Evolutionary conservation across 768 basidiomycete genomes (phyloP), one percentile per base, ranked within the genome.

Genomic region (Leccinum boreale): DNA sequence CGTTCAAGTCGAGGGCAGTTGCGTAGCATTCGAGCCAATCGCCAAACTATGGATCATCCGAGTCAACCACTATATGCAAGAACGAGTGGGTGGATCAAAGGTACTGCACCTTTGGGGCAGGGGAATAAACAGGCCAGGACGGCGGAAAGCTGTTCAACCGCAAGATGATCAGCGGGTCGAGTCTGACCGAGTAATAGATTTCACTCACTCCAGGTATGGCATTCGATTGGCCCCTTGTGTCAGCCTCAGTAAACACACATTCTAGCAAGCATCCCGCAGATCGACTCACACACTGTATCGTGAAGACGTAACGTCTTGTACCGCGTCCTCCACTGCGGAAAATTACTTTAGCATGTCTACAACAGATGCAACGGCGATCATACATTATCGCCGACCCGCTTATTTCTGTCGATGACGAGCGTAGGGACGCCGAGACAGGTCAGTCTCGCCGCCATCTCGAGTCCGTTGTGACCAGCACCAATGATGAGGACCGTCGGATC

Each of bases 1-100:
- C 78, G 61, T 85, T 81, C 10, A 89, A 65, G 57, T 88, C 86
- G 56, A 86, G 73, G 4, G 78, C 67, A 6, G 78, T 73, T 0
- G 80, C 84, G 57, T 88, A 89, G 6, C 67, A 73, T 65, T 88
- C 86, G 1, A 88, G 75, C 82, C 83, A 88, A 59, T 84, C 82
- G 3, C 79, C 85, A 36, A 87, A 69, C 81, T 85, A 31, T 12
- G 44, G 10, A 29, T 9, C 23, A 33, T 53, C 39, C 47, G 58
- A 57, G 29, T 53, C 21, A 33, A 19, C 35, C 15, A 35, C 15
- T 15, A 35, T 29, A 31, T 15, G 28, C 7, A 31, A 4, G 33
- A 14, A 33, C 9, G 39, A 0, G 12, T 3, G 26, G 44, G n/a
- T 53, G 5, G 8, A 23, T 12, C 15, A 11, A 45, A 55, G 53